Evolutionary conservation across 2,329 filamentous ascomycete genomes (phyloP), one percentile per base, ranked within the genome.

Genomic region (Aspergillus novoparasiticus): DNA sequence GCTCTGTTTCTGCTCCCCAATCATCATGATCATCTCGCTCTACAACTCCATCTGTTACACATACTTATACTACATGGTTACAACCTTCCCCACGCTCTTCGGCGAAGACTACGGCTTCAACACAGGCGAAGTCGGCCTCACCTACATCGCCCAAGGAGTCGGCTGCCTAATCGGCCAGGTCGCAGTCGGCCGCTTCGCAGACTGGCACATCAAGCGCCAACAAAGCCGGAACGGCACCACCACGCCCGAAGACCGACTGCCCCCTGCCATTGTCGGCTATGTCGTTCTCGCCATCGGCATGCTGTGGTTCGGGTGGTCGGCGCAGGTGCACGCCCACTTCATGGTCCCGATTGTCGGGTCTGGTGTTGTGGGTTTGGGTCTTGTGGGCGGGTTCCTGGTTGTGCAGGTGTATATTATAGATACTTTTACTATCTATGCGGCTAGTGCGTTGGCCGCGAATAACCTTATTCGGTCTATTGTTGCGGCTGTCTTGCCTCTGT

Each of bases 81-180:
- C 89, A 69, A 84, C 85, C 23, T 89, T 90, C 74, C 87, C 87
- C 9, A 76, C 87, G 16, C 86, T 89, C 54, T 90, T 86, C 71
- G 80, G 82, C 3, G 80, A 80, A 34, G 78, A 82, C 68, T 89
- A 90, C 75, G 75, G 78, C 72, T 88, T 90, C 81, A 83, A 80
- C 63, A 73, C 84, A 10, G 86, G 86, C 45, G 73, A 87, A 68
- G 76, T 85, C 65, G 86, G 86, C 34, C 80, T 89, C 28, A 82
- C 87, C 45, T 89, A 89, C 77, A 77, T 86, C 57, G 85, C 82
- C 65, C 81, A 88, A 67, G 78, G 86, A 16, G 80, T 88, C 19
- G 80, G 83, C n/a, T 64, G 36, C 23, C 16, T 43, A 5, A 11
- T 56, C 36, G 62, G 53, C 3, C 58, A 60, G 54, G 14, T 57